These are phyloP conservation scores for Penicillium turbatum DNA, from an alignment of 495 filamentous ascomycete genomes.

Conservation along the genomic window DNA sequence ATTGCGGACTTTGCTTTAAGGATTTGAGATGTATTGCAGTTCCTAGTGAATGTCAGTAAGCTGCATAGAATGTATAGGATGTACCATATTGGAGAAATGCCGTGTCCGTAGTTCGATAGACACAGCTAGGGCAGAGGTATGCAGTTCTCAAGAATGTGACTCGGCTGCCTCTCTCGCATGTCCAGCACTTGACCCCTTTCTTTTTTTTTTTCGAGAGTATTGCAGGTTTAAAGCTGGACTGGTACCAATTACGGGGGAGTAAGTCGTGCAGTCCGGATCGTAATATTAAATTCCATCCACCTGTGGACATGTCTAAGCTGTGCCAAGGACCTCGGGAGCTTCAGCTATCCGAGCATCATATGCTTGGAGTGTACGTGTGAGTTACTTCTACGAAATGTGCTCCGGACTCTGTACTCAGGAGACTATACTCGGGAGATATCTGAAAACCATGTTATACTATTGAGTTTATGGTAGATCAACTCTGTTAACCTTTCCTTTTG, in stretches of 20 bases:
- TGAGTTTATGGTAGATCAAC: neutral
- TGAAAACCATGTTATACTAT: slow-evolving; percentile 4
- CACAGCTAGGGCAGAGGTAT: slow-evolving; percentile 1
- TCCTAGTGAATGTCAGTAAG: neutral
- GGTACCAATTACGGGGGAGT: slow-evolving; percentile 6
- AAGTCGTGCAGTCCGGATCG: slow-evolving; percentile 7
- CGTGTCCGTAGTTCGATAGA: neutral
- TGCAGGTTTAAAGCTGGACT: neutral
- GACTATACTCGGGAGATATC: slow-evolving; percentile 2
- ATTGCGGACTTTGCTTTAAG: neutral
- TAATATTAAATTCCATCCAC: slow-evolving; percentile 9
- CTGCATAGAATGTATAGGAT: neutral
- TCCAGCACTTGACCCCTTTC: neutral
- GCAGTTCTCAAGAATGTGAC: slow-evolving; percentile 9
- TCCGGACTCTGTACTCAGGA: too few species aligned
- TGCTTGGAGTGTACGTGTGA: too few species aligned
- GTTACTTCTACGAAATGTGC: too few species aligned
- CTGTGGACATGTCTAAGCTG: slow-evolving; percentile 1
- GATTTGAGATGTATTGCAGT: neutral
- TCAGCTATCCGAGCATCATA: neutral
- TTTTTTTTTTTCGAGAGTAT: neutral
- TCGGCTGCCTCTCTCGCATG: slow-evolving; percentile 5
- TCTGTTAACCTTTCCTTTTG: neutral
- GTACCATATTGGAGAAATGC: neutral
- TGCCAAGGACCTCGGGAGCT: neutral